Evolutionary conservation across 2,329 filamentous ascomycete species (phyloP).

Genomic region (Aspergillus jensenii): DNA sequence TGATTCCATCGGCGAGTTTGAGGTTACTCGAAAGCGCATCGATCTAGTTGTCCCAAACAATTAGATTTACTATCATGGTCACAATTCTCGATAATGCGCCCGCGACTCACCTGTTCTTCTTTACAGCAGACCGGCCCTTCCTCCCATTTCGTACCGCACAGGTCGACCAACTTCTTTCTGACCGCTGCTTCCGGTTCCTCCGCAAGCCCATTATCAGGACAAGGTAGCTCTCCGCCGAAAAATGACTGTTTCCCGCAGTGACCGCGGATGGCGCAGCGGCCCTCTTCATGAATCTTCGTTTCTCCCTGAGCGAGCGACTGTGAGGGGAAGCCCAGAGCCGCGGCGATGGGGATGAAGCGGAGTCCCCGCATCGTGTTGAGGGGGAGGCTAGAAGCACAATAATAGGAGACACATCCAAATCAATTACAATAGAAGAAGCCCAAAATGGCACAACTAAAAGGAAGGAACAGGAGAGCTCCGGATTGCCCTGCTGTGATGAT

Average conservation of each 20-base stretch:
- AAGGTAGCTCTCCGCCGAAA: constrained; percentile 87
- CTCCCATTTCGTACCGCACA: constrained; percentile 87
- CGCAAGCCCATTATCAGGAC: constrained; percentile 84
- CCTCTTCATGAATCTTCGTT: constrained; percentile 70
- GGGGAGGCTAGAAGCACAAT: neutral
- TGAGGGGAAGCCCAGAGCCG: constrained; percentile 29
- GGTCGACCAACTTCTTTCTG: constrained; percentile 73
- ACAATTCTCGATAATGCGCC: neutral
- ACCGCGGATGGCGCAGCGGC: constrained; percentile 85
- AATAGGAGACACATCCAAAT: constrained; percentile 5
- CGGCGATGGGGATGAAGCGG: constrained; percentile 25
- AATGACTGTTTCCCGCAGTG: constrained; percentile 89
- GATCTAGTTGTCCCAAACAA: constrained; percentile 53
- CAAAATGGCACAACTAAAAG: neutral
- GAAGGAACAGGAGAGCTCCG: constrained; percentile 17
- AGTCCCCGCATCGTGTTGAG: constrained; percentile 32
- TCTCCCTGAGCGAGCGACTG: constrained; percentile 31
- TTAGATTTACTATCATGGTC: neutral
- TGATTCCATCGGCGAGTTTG: constrained; percentile 81
- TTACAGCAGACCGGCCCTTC: constrained; percentile 82
- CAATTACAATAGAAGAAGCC: neutral
- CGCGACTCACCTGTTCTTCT: constrained; percentile 63
- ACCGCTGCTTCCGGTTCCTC: constrained; percentile 69
- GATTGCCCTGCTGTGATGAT: constrained; percentile 21
- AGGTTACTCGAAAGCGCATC: constrained; percentile 79